Base-by-base conservation (phyloP, 495 filamentous ascomycete genomes). In the Trichoderma orchidacearum region DNA sequence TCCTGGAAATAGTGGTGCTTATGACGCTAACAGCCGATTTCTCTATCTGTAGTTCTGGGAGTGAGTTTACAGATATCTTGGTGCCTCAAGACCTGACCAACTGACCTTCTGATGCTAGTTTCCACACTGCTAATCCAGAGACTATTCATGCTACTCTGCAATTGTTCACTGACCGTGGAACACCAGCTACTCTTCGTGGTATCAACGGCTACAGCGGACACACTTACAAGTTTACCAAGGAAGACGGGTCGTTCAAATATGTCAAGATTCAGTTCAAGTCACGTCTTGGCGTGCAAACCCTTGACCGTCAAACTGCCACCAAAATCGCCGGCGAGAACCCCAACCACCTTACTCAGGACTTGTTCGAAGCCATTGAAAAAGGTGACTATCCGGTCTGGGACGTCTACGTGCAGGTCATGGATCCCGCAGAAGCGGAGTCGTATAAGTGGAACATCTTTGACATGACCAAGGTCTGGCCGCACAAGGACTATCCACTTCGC, bases 381-480 rank as follows among this genome's bases (percentile, higher is more conserved):
- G 83, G 82, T 56, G 75, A 85, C 21, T 78, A 73, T 65, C 82
- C 84, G 9, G 80, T 78, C 34, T 92, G 84, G 84, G 84, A 82
- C 41, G 80, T 82, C 64, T 81, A 85, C 61, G 77, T 86, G 1
- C 87, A 92, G 63, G 75, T 82, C 34, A 77, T 92, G 56, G 76
- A 78, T 30, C 85, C 85, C 25, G 79, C 85, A 59, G 74, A 89
- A 61, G 85, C 85, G 30, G 77, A 87, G 63, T 80, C 83, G 60
- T 83, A 87, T 68, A 76, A 79, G 59, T 89, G 80, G 74, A 84
- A 84, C 67, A 72, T 88, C 61, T 86, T 93, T 57, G 88, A 93
- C 67, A 68, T 89, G 62, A 91, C 87, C 60, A 87, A 90, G 70
- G 76, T 86, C 81, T 89, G 87, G 81, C 83, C 85, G 1, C 82